phyloP scores from a whole-genome alignment of 164 flowering plant genomes.

The Kingdonia uniflora region DNA sequence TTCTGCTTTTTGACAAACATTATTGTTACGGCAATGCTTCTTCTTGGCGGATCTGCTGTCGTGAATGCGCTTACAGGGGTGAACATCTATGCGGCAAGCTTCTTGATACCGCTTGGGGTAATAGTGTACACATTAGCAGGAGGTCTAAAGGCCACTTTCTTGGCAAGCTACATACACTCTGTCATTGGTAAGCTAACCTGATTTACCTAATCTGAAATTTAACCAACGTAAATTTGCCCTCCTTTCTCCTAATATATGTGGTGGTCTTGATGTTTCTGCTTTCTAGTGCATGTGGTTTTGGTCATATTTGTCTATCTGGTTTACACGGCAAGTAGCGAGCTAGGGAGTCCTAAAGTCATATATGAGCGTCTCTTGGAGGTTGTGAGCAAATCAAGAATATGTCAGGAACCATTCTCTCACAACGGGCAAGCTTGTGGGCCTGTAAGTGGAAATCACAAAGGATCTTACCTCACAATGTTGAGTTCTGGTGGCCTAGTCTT shows the following conservation, averaged over 20 bases:
- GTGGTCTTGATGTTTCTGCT: constrained; percentile 4
- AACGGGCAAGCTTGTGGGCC: constrained; percentile 87
- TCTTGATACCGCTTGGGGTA: constrained; percentile 89
- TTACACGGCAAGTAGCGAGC: constrained; percentile 65
- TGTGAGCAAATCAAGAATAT: constrained; percentile 59
- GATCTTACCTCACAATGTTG: constrained; percentile 77
- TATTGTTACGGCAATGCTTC: constrained; percentile 95
- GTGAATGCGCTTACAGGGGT: constrained; percentile 97
- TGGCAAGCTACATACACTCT: constrained; percentile 96
- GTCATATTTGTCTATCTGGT: constrained; percentile 88
- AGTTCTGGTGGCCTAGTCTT: constrained; percentile 90
- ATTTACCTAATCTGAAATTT: too few relatives aligned
- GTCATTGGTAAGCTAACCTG: constrained; percentile 48
- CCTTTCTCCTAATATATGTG: too few relatives aligned
- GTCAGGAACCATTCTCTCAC: constrained; percentile 66
- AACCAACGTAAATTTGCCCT: too few relatives aligned
- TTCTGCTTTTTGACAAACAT: constrained; percentile 92
- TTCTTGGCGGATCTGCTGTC: constrained; percentile 95
- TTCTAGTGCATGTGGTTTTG: constrained; percentile 81
- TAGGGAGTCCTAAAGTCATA: constrained; percentile 73
- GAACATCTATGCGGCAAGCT: constrained; percentile 93
- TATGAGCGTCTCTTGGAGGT: constrained; percentile 55
- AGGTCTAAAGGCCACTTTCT: constrained; percentile 95
- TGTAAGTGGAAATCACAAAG: constrained; percentile 62
- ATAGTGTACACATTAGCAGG: constrained; percentile 89